These are phyloP conservation scores for carrot (Daucus carota) DNA, from an alignment of 129 eudicot species.

Conservation along the genomic window DH1_v3.0 NC_030381.2:27642501-27643000, in stretches of 20 bases:
- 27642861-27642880: no score
- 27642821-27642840: no score
- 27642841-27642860: no score
- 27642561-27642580: neutral
- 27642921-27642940: no score
- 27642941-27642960: no score
- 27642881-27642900: no score
- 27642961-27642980: no score
- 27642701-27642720: neutral
- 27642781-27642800: neutral
- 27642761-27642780: neutral
- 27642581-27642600: neutral
- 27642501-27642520: slow-evolving; percentile 32
- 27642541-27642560: neutral
- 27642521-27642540: slow-evolving; percentile 11
- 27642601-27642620: neutral
- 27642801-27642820: no score
- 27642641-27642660: neutral
- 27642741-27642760: neutral
- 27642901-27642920: no score
- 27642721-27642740: neutral
- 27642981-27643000: no score
- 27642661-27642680: neutral
- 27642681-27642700: neutral
- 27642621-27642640: neutral